These are phyloP conservation scores for Colletotrichum tropicicola DNA, from an alignment of 2,329 filamentous ascomycete species.

Conservation along the genomic window DNA sequence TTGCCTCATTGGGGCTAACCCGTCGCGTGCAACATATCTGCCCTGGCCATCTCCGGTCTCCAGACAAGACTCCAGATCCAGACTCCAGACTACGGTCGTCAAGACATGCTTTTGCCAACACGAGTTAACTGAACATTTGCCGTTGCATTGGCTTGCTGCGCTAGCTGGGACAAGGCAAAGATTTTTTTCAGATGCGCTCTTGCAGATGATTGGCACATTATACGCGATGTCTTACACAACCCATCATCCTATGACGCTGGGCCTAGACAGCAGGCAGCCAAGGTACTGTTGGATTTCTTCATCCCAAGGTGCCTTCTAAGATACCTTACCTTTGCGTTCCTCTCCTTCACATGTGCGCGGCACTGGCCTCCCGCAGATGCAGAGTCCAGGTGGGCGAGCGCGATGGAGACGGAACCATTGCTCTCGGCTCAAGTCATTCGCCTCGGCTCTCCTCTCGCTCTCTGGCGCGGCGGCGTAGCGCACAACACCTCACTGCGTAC, in stretches of 20 bases:
- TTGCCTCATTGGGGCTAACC: constrained; percentile 24
- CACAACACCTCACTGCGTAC: not conserved
- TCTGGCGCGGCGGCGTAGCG: constrained; percentile 1
- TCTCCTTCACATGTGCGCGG: not conserved
- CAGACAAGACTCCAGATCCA: not conserved
- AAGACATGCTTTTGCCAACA: not conserved
- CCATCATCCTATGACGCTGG: too few relatives aligned
- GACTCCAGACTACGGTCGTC: not conserved
- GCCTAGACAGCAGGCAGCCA: too few relatives aligned
- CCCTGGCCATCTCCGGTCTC: not conserved
- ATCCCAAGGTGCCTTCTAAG: not conserved
- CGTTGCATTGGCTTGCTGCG: not conserved
- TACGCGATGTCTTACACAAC: not conserved
- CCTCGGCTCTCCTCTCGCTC: constrained; percentile 7
- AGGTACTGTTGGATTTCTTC: too few relatives aligned
- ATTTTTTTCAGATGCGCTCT: not conserved
- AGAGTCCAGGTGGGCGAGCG: not conserved
- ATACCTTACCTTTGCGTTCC: too few relatives aligned
- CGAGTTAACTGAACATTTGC: not conserved
- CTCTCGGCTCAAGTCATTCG: constrained; percentile 1
- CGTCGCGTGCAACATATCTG: not conserved
- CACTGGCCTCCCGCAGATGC: not conserved
- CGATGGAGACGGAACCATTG: not conserved
- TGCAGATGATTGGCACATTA: not conserved
- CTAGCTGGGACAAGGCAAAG: not conserved